A percentile compares a stretch with the other conserved stretches of the same genome.
Evolutionary conservation across 164 flowering plant species (phyloP).

Genomic region (Vitis vinifera): ASM3070453v1 NC_081810.1:23120001-23120500

Average conservation of each 20-base stretch:
- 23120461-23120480: background rate
- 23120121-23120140: too few species aligned
- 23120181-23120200: slow-evolving; percentile 5
- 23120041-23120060: too few species aligned
- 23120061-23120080: too few species aligned
- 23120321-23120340: background rate
- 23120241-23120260: slow-evolving; percentile 9
- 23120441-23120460: slow-evolving; percentile 9
- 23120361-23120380: slow-evolving; percentile 1
- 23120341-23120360: background rate
- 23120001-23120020: too few species aligned
- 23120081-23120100: too few species aligned
- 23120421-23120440: slow-evolving; percentile 9
- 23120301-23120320: background rate
- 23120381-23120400: slow-evolving; percentile 7
- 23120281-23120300: background rate
- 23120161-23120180: slow-evolving; percentile 4
- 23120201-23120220: slow-evolving; percentile 10
- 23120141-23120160: background rate
- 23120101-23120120: too few species aligned
- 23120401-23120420: slow-evolving; percentile 4
- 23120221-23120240: slow-evolving; percentile 9
- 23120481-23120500: background rate
- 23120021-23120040: too few species aligned
- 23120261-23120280: slow-evolving; percentile 10